Conservation (phyloP, 2,329 filamentous ascomycete genomes). For the Phyllosticta paracitricarpa region DNA sequence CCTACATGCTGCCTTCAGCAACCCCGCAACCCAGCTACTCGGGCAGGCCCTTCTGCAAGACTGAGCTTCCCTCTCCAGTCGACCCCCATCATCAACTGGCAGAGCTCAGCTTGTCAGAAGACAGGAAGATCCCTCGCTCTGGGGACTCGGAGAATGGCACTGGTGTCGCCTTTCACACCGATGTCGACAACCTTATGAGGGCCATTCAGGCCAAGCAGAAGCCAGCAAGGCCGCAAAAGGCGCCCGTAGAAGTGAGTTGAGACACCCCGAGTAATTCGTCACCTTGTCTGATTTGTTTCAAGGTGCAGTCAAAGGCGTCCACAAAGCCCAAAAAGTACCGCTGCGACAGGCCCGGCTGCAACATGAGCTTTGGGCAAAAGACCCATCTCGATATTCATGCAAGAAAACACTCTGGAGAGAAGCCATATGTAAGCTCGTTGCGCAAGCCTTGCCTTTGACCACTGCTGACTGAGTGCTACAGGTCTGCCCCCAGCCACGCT, state of each 20-base stretch:
- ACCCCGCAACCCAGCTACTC: neutral
- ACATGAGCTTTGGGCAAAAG: constrained; percentile 79
- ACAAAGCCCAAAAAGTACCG: constrained; percentile 53
- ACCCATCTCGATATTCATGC: constrained; percentile 88
- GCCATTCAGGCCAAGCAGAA: constrained; percentile 63
- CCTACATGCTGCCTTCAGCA: neutral
- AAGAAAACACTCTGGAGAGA: constrained; percentile 78
- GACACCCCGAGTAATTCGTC: neutral
- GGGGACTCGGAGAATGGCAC: constrained; percentile 28
- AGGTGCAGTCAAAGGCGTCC: constrained; percentile 18
- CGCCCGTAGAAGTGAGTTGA: constrained; percentile 21
- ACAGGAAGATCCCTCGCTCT: constrained; percentile 23
- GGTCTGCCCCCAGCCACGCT: constrained; percentile 62
- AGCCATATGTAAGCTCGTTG: constrained; percentile 63
- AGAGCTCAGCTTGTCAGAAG: constrained; percentile 14
- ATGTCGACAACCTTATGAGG: constrained; percentile 82
- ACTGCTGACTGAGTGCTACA: constrained; percentile 15
- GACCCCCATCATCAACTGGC: constrained; percentile 31
- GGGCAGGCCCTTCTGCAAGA: constrained; percentile 28
- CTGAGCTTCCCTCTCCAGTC: constrained; percentile 33
- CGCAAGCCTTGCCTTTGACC: neutral
- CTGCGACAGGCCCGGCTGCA: constrained; percentile 65
- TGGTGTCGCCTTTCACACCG: constrained; percentile 62
- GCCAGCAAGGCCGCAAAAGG: constrained; percentile 21
- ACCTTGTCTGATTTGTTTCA: neutral